phyloP scores from a whole-genome alignment of 108 stramenopile species.

The Stephanodiscus minutulus region DNA sequence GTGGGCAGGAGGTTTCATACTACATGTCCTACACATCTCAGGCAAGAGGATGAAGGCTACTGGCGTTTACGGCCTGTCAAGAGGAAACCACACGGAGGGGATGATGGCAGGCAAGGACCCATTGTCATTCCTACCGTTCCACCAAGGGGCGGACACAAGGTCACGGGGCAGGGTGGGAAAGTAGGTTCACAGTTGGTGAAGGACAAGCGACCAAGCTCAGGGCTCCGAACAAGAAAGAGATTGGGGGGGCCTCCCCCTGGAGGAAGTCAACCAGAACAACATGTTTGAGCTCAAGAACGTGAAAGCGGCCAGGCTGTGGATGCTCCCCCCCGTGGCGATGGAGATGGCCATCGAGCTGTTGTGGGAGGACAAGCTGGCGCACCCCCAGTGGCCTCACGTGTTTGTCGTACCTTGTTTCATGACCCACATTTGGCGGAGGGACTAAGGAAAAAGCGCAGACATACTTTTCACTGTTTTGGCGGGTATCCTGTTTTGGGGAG shows the following conservation, averaged over 20 bases:
- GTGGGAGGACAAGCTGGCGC: constrained; percentile 3
- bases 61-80: constrained; percentile 30
- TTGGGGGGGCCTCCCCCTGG: constrained; percentile 3
- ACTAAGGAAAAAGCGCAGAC: neutral
- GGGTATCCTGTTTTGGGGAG: neutral
- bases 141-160: constrained; percentile 9
- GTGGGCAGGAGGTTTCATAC: neutral
- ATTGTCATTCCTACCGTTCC: constrained; percentile 5
- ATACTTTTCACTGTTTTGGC: neutral
- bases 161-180: neutral
- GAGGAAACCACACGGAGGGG: constrained; percentile 36
- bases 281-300: constrained; percentile 8
- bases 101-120: constrained; percentile 7
- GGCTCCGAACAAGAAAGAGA: neutral
- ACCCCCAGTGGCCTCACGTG: constrained; percentile 9
- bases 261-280: neutral
- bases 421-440: constrained; percentile 7
- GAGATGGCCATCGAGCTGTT: neutral
- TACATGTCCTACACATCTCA: constrained; percentile 21
- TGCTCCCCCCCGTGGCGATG: constrained; percentile 10
- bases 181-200: constrained; percentile 19
- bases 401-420: constrained; percentile 3
- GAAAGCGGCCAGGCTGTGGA: constrained; percentile 2
- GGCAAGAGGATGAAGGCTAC: constrained; percentile 25
- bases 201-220: neutral